phyloP scores from a whole-genome alignment of 2,329 filamentous ascomycete species.

The Sarocladium brachiariae region DNA sequence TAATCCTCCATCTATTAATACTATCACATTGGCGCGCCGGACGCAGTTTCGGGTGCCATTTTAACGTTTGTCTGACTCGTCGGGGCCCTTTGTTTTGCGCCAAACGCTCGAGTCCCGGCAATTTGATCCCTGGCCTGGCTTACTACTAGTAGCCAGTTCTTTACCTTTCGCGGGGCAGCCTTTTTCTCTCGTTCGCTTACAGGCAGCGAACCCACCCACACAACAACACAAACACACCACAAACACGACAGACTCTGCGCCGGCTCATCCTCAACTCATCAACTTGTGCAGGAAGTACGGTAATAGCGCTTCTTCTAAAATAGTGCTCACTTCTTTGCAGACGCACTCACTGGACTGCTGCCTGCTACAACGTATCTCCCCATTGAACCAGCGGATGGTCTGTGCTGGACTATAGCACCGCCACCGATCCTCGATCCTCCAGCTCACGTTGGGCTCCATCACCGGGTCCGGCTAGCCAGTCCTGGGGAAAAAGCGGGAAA shows the following conservation, averaged over 20 bases:
- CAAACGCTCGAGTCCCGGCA: too few species aligned
- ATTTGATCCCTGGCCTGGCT: too few species aligned
- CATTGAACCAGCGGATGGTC: too few species aligned
- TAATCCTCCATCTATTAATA: neutral
- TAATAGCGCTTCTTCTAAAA: too few species aligned
- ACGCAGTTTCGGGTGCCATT: neutral
- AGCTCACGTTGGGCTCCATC: neutral
- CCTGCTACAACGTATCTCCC: too few species aligned
- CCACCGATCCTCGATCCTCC: neutral
- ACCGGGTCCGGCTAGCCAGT: conserved; percentile 4
- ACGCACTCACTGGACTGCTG: too few species aligned
- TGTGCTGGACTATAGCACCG: too few species aligned
- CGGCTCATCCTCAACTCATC: neutral
- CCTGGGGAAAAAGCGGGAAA: conserved; percentile 3
- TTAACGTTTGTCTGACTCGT: too few species aligned
- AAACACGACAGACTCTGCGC: conserved; percentile 1
- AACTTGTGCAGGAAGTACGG: neutral
- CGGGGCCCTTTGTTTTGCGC: too few species aligned
- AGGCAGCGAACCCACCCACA: neutral
- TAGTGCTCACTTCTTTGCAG: too few species aligned
- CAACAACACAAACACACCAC: neutral
- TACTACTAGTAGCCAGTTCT: neutral
- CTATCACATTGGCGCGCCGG: neutral
- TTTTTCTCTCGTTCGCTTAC: neutral
- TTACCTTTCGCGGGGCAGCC: neutral